phyloP scores from a whole-genome alignment of 23 red algal genomes.

The Gracilaria domingensis region DNA sequence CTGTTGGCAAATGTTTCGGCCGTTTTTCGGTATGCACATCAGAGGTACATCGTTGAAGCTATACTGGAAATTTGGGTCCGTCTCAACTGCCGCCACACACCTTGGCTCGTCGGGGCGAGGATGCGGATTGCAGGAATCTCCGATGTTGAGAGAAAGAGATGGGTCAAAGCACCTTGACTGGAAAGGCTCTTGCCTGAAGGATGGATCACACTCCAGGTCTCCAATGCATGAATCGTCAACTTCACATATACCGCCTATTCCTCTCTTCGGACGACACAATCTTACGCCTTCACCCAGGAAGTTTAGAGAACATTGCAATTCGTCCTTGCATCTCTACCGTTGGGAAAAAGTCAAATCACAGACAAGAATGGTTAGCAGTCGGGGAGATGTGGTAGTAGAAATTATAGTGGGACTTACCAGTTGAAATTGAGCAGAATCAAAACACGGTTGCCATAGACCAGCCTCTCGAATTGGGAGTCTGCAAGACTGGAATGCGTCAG shows the following conservation, averaged over 20 bases:
- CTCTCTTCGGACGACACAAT: slow-evolving; percentile 10
- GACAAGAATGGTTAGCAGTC: neutral
- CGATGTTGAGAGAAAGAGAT: slow-evolving; percentile 10
- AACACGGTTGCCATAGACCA: neutral
- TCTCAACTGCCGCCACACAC: neutral
- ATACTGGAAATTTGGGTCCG: neutral
- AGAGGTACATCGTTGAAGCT: neutral
- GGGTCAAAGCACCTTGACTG: slow-evolving; percentile 21
- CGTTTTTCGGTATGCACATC: neutral
- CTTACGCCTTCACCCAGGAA: neutral
- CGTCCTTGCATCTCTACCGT: neutral
- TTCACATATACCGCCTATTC: slow-evolving; percentile 17
- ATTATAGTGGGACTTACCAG: neutral
- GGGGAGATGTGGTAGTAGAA: neutral
- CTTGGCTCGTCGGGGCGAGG: neutral
- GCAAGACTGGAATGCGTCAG: neutral
- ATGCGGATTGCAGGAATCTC: slow-evolving; percentile 25
- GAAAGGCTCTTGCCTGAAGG: neutral
- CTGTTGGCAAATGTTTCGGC: neutral
- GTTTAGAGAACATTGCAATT: neutral
- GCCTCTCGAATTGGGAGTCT: neutral
- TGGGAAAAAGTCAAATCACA: neutral
- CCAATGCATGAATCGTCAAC: slow-evolving; percentile 20
- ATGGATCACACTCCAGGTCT: slow-evolving; percentile 23
- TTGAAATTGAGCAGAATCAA: neutral